These are phyloP conservation scores for Tanacetum coccineum DNA, from an alignment of 129 eudicot genomes.

Conservation along the genomic window DNA sequence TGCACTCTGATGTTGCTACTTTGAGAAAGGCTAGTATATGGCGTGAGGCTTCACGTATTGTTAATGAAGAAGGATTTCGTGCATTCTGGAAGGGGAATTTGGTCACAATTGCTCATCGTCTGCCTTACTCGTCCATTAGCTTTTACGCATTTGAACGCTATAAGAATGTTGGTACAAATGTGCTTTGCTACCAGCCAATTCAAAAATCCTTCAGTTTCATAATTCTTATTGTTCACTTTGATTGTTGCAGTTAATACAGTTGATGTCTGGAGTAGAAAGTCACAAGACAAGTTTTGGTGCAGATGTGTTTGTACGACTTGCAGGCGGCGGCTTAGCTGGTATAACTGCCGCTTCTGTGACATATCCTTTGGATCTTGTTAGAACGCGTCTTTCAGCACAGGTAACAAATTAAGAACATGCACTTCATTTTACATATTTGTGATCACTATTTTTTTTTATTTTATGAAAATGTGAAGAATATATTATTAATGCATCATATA, in stretches of 20 bases:
- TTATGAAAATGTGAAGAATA: too few species aligned
- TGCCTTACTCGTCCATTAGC: slow-evolving; percentile 89
- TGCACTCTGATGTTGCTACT: slow-evolving; percentile 76
- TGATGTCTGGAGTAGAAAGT: slow-evolving; percentile 43
- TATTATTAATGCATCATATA: too few species aligned
- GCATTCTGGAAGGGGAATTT: slow-evolving; percentile 97
- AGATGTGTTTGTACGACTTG: slow-evolving; percentile 68
- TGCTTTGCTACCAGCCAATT: slow-evolving; percentile 29
- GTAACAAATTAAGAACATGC: slow-evolving; percentile 22
- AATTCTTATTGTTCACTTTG: slow-evolving; percentile 11
- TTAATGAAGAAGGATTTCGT: slow-evolving; percentile 72
- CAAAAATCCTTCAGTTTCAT: slow-evolving; percentile 11
- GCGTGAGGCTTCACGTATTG: slow-evolving; percentile 78
- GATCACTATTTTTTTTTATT: too few species aligned
- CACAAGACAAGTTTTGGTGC: slow-evolving; percentile 50
- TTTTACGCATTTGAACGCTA: slow-evolving; percentile 86
- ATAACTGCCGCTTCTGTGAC: slow-evolving; percentile 85
- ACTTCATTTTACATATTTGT: slow-evolving; percentile 8
- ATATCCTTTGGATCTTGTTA: slow-evolving; percentile 84
- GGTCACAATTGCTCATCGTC: slow-evolving; percentile 81
- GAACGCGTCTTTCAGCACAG: slow-evolving; percentile 95
- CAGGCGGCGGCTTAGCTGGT: slow-evolving; percentile 91
- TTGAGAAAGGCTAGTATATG: slow-evolving; percentile 70
- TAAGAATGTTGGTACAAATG: slow-evolving; percentile 83
- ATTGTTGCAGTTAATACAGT: slow-evolving; percentile 49